These are phyloP conservation scores for Choiromyces venosus DNA, from an alignment of 495 filamentous ascomycete species.

Conservation along the genomic window DNA sequence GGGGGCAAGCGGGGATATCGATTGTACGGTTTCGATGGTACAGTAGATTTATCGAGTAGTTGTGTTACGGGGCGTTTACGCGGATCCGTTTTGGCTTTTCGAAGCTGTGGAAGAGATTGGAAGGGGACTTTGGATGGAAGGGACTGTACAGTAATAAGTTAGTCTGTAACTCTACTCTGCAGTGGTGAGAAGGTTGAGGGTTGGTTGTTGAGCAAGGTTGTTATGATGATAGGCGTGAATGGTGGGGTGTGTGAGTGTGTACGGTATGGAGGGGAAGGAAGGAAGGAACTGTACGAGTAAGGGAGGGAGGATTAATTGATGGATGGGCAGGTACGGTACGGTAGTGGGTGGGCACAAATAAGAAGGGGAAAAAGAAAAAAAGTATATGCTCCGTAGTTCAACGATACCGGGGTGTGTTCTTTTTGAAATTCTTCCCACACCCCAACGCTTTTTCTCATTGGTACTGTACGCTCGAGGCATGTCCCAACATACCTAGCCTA, in stretches of 20 bases:
- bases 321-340: background rate
- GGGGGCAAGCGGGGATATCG: background rate
- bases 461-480: conserved; percentile 5
- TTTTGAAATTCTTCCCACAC: conserved; percentile 3
- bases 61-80: conserved; percentile 22
- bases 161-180: background rate
- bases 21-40: background rate
- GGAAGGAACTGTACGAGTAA: background rate
- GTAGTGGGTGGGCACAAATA: background rate
- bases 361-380: background rate
- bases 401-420: background rate
- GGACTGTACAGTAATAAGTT: background rate
- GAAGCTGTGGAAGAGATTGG: conserved; percentile 12
- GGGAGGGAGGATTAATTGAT: background rate
- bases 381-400: background rate
- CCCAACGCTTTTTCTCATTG: conserved; percentile 27
- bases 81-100: conserved; percentile 19
- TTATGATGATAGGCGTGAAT: background rate
- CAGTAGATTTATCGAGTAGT: background rate
- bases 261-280: background rate
- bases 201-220: background rate
- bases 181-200: background rate
- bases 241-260: background rate
- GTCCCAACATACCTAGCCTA: conserved; percentile 29
- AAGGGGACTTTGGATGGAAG: background rate